Evolutionary conservation across 1,139 yeast genomes (phyloP), one percentile per base, ranked within the genome.

Genomic region (Pichia sp.): DNA sequence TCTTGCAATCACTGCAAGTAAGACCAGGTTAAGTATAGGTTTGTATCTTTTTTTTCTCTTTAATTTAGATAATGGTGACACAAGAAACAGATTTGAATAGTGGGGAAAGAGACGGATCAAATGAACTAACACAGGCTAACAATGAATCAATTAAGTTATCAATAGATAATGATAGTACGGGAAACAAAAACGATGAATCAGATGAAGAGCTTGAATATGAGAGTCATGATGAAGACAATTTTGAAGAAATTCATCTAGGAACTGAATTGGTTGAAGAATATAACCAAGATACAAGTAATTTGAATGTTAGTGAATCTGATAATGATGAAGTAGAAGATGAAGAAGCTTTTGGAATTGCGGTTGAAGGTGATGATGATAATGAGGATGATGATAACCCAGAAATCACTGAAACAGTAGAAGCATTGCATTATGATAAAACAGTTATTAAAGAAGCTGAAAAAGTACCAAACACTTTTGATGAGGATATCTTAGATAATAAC

Each of bases 181-280:
- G 7, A 14, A 18, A 14, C 14, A 12, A 14, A 8, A 11, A 14
- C 7, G 30, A 14, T 9, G 32, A 30, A 5, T 4, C 8, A 3
- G 44, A 40, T 7, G 46, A 43, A 24, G 26, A 38, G 19, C n/a
- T 44, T 19, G 47, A 39, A 24, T 41, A 41, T 14, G 47, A 42
- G 18, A 43, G 45, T 43, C 41, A 43, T 18, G 37, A 28, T 4
- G 37, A 32, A 3, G 42, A 44, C 8, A 10, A 24, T 15, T 36
- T 39, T 39, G 41, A 43, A 15, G 10, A 17, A 4, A 17, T 32
- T 2, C 35, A 28, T 28, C 20, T 26, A 14, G 42, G 34, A 15
- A 36, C 40, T 18, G 36, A 37, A 31, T 11, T 18, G 11, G 34
- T 7, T 11, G 20, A 31, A 19, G 40, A 24, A 8, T 7, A 31